A percentile compares a stretch with the other conserved stretches of the same genome.
These are phyloP conservation scores for Fragaria vesca DNA, from an alignment of 306 rosid genomes.

Conservation along the genomic window DNA sequence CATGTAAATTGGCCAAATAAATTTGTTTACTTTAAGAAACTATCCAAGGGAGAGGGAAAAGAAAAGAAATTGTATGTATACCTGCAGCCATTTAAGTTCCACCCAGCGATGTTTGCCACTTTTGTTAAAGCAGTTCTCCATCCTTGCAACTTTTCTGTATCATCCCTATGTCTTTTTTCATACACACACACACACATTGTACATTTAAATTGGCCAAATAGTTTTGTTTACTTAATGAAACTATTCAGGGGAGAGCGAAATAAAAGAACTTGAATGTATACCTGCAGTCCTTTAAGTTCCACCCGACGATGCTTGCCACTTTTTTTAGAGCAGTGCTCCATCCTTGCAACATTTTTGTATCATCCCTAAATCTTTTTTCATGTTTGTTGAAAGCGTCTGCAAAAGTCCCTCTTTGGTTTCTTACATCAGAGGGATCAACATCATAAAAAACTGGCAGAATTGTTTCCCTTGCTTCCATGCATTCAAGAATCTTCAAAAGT, in stretches of 20 bases:
- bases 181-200: too few relatives aligned
- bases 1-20: too few relatives aligned
- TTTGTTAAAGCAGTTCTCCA: neutral
- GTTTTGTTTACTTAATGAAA: too few relatives aligned
- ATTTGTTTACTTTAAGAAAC: too few relatives aligned
- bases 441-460: slow-evolving; percentile 15
- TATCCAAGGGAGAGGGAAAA: too few relatives aligned
- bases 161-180: too few relatives aligned
- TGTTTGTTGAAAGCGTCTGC: neutral
- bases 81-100: neutral
- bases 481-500: slow-evolving; percentile 4
- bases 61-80: neutral
- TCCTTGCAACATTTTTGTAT: neutral
- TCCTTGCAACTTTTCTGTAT: too few relatives aligned
- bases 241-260: neutral
- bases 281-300: neutral
- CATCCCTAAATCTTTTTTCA: neutral
- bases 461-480: neutral
- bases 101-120: neutral
- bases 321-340: slow-evolving; percentile 9
- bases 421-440: neutral
- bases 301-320: neutral
- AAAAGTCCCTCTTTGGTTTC: neutral
- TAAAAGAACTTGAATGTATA: neutral
- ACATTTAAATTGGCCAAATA: too few relatives aligned